Evolutionary conservation across 2,329 filamentous ascomycete genomes (phyloP).

Genomic region (Hypoxylon rubiginosum): DNA sequence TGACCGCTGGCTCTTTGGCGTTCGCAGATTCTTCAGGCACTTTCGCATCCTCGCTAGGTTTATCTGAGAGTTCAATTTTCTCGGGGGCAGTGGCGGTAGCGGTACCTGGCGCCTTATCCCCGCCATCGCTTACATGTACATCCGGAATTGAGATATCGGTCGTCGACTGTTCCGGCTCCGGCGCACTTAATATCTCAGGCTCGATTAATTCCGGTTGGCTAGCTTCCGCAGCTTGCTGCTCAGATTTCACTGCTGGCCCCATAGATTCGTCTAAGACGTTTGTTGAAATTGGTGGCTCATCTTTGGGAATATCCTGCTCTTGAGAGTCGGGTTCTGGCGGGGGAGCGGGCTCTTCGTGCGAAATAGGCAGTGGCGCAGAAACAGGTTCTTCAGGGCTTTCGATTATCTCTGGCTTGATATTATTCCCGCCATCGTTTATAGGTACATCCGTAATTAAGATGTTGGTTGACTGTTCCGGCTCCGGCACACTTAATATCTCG

Average conservation of each 20-base stretch:
- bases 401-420: not conserved
- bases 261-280: not conserved
- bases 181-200: not conserved
- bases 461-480: constrained; percentile 11
- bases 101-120: constrained; percentile 2
- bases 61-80: constrained; percentile 2
- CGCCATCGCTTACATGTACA: not conserved
- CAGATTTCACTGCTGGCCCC: constrained; percentile 4
- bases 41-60: constrained; percentile 10
- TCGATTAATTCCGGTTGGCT: constrained; percentile 11
- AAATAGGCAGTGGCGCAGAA: not conserved
- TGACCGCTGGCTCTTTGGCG: not conserved
- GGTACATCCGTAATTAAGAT: not conserved
- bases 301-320: constrained; percentile 1
- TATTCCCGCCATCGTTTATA: constrained; percentile 7
- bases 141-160: not conserved
- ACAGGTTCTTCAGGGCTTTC: constrained; percentile 4
- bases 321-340: not conserved
- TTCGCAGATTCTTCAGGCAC: not conserved
- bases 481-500: not conserved
- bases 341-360: constrained; percentile 2
- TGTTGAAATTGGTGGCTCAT: not conserved
- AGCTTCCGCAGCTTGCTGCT: constrained; percentile 5
- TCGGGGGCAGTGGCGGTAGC: not conserved
- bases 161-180: constrained; percentile 14